phyloP scores from a whole-genome alignment of 2,329 filamentous ascomycete species.

The Hypoxylon sp. region DNA sequence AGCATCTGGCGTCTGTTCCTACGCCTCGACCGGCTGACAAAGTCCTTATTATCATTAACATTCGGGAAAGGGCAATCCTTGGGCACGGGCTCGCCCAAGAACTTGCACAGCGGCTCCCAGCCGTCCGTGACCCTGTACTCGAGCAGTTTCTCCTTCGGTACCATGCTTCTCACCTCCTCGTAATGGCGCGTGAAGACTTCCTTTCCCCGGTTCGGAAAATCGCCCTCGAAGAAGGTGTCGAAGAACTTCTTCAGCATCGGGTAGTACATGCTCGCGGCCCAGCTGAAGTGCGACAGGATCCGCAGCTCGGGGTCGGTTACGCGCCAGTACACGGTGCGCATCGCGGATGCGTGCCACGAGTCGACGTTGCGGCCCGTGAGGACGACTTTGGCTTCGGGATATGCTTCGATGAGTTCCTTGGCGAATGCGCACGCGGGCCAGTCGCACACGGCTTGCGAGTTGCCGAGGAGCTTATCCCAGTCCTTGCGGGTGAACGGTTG shows the following conservation, averaged over 20 bases:
- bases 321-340: conserved; percentile 78
- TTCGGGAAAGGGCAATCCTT: conserved; percentile 59
- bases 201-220: conserved; percentile 76
- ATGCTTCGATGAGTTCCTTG: conserved; percentile 78
- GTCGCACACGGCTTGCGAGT: conserved; percentile 78
- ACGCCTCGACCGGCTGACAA: conserved; percentile 61
- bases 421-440: conserved; percentile 78
- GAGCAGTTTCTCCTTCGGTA: conserved; percentile 53
- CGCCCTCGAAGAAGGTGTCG: conserved; percentile 76
- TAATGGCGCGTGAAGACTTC: conserved; percentile 66
- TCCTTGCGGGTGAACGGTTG: conserved; percentile 74
- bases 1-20: conserved; percentile 65
- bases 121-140: conserved; percentile 55
- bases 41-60: conserved; percentile 64
- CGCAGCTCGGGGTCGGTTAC: conserved; percentile 74
- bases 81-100: conserved; percentile 56
- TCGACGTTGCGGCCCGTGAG: conserved; percentile 77
- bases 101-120: conserved; percentile 57
- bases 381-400: conserved; percentile 80
- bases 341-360: conserved; percentile 73
- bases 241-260: conserved; percentile 80
- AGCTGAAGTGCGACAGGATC: conserved; percentile 70
- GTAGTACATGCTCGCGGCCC: conserved; percentile 77
- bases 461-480: conserved; percentile 78
- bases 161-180: conserved; percentile 50